Evolutionary conservation across 139 green algal species (phyloP).

Genomic region (Auxenochlorella pyrenoidosa): DNA sequence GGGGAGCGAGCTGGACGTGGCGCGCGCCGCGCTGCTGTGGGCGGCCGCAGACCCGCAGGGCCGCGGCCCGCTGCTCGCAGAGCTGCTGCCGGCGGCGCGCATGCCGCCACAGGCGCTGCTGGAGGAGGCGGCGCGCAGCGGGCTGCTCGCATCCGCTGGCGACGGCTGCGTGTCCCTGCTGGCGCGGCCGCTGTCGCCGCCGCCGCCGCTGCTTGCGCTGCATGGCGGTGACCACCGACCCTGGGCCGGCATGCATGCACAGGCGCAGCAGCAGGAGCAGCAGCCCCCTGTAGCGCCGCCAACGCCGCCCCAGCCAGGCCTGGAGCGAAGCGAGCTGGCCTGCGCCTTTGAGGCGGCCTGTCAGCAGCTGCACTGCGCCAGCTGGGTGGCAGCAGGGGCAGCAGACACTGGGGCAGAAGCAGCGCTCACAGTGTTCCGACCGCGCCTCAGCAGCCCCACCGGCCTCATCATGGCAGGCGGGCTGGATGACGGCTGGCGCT

Average conservation of each 20-base stretch:
- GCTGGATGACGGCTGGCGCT: conserved; percentile 41
- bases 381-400: neutral
- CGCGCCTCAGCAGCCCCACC: conserved; percentile 11
- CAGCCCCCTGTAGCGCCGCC: neutral
- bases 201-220: neutral
- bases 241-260: neutral
- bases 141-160: neutral
- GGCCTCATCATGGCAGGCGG: conserved; percentile 39
- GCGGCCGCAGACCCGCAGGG: neutral
- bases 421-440: neutral
- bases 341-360: conserved; percentile 18
- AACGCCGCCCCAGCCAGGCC: neutral
- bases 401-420: neutral
- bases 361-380: conserved; percentile 15
- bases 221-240: neutral
- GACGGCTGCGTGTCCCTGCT: neutral
- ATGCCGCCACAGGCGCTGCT: conserved; percentile 1
- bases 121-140: conserved; percentile 7
- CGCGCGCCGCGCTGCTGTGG: conserved; percentile 23
- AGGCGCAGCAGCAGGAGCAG: neutral
- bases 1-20: conserved; percentile 33
- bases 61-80: neutral
- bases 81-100: conserved; percentile 30
- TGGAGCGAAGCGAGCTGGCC: neutral
- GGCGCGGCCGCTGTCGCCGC: neutral